These are phyloP conservation scores for Phlyctochytrium arcticum DNA, from an alignment of 192 early-diverging fungal species.

Conservation along the genomic window DNA sequence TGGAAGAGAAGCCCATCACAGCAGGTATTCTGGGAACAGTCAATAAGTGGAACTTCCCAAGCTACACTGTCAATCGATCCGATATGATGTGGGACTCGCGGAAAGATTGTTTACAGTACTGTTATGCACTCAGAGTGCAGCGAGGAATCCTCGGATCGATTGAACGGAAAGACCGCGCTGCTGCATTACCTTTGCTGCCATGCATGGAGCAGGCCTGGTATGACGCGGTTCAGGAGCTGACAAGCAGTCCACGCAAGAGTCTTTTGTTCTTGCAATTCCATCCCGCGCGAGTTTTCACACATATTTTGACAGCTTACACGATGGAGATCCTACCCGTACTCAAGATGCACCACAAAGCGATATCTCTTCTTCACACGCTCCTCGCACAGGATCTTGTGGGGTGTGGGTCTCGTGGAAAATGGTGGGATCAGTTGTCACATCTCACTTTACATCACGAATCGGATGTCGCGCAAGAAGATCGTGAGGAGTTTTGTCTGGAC, in stretches of 20 bases:
- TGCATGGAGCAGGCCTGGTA: no score
- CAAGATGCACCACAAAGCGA: neutral
- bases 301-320: constrained; percentile 4
- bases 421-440: constrained; percentile 26
- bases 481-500: constrained; percentile 3
- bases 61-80: constrained; percentile 7
- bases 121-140: no score
- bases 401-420: constrained; percentile 21
- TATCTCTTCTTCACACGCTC: constrained; percentile 3
- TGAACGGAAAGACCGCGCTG: no score
- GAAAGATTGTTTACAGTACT: no score
- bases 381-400: constrained; percentile 10
- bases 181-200: no score
- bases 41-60: constrained; percentile 14
- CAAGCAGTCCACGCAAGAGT: no score
- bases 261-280: constrained; percentile 19
- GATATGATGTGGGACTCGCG: no score
- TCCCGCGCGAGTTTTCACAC: constrained; percentile 6
- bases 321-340: constrained; percentile 16
- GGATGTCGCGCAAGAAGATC: neutral
- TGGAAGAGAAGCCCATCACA: constrained; percentile 14
- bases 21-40: constrained; percentile 18
- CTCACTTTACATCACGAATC: constrained; percentile 8
- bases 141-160: no score
- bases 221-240: no score